A percentile compares a stretch with the other conserved stretches of the same genome.
phyloP scores from a whole-genome alignment of 2,329 filamentous ascomycete genomes.

The Cucurbitaria berberidis region DNA sequence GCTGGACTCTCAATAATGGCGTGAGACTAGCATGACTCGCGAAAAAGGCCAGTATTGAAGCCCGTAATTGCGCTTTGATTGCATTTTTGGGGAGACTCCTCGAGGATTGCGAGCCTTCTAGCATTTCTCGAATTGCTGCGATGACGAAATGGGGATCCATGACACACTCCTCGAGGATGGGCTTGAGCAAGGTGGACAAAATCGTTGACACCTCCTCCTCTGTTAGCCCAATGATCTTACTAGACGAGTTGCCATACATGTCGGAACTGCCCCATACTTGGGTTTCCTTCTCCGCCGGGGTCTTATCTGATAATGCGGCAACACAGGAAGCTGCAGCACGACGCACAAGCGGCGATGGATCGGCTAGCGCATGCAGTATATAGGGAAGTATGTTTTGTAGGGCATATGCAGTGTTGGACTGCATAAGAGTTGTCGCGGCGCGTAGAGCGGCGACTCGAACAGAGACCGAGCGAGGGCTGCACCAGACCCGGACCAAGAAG shows the following conservation, averaged over 20 bases:
- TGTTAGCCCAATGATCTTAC: slow-evolving; percentile 66
- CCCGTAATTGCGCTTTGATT: slow-evolving; percentile 67
- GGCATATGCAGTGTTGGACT: slow-evolving; percentile 60
- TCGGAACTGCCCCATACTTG: slow-evolving; percentile 31
- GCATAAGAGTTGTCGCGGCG: slow-evolving; percentile 49
- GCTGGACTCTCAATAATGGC: slow-evolving; percentile 72
- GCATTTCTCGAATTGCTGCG: slow-evolving; percentile 64
- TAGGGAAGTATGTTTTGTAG: slow-evolving; percentile 86
- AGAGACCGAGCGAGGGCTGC: slow-evolving; percentile 70
- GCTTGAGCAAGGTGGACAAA: slow-evolving; percentile 72
- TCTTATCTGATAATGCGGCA: slow-evolving; percentile 27
- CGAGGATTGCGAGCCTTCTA: slow-evolving; percentile 62
- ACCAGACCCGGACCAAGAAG: slow-evolving; percentile 79
- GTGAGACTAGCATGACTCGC: slow-evolving; percentile 73
- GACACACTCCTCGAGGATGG: slow-evolving; percentile 82
- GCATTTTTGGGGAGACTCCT: slow-evolving; percentile 29
- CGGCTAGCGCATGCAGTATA: slow-evolving; percentile 73
- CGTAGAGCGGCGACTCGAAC: slow-evolving; percentile 73
- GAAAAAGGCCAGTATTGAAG: slow-evolving; percentile 73
- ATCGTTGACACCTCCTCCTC: slow-evolving; percentile 58
- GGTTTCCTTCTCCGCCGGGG: slow-evolving; percentile 15
- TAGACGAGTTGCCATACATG: slow-evolving; percentile 66
- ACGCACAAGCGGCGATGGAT: slow-evolving; percentile 77
- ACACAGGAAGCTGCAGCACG: slow-evolving; percentile 74
- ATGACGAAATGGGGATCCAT: slow-evolving; percentile 76